Conservation (phyloP, 805 yeast species). For the Brettanomyces custersianus region DNA sequence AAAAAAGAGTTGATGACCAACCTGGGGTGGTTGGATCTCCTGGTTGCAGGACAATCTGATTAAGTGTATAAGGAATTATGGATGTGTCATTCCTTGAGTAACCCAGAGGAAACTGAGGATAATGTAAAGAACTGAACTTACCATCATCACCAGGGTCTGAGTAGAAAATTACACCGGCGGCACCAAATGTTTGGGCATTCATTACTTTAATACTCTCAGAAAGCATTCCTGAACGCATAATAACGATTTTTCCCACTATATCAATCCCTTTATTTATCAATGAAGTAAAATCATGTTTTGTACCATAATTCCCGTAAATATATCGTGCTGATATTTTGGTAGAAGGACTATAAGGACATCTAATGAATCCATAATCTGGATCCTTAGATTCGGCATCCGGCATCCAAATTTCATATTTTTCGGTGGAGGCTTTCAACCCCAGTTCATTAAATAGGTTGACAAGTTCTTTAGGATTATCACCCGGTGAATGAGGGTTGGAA, state of each 20-base stretch:
- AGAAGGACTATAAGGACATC: conserved; percentile 55
- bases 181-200: conserved; percentile 56
- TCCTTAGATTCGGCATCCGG: too few species aligned
- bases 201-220: conserved; percentile 49
- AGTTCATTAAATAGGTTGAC: conserved; percentile 9
- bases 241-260: conserved; percentile 47
- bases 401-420: conserved; percentile 49
- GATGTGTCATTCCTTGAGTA: conserved; percentile 56
- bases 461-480: conserved; percentile 14
- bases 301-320: conserved; percentile 56
- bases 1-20: conserved; percentile 41
- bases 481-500: conserved; percentile 16
- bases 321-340: conserved; percentile 50
- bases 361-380: too few species aligned
- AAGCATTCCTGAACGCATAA: conserved; percentile 42
- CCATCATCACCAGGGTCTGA: conserved; percentile 55
- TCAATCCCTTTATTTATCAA: conserved; percentile 33
- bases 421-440: conserved; percentile 24
- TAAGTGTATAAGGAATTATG: conserved; percentile 55
- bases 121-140: conserved; percentile 44
- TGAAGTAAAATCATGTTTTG: conserved; percentile 40
- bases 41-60: conserved; percentile 48
- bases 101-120: conserved; percentile 53
- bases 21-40: conserved; percentile 81
- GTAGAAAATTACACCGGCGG: conserved; percentile 50